Percentiles rank a stretch among this genome's conserved stretches.
These are phyloP conservation scores for Paratinospora sagittata DNA, from an alignment of 164 flowering plant genomes.

Conservation along the genomic window DNA sequence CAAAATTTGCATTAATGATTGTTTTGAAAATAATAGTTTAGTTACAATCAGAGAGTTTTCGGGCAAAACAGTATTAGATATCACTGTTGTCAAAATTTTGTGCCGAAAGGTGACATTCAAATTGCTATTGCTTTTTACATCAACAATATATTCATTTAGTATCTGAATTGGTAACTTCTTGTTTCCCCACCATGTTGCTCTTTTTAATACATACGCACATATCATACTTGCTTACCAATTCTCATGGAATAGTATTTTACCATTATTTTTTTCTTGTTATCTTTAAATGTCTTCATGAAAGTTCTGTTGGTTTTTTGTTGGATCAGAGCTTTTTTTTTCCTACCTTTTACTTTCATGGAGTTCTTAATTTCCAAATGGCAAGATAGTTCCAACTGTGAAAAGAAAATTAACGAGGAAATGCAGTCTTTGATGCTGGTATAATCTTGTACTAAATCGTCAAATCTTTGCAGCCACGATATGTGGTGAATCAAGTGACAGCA, in stretches of 20 bases:
- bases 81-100: background rate
- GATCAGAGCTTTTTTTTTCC: background rate
- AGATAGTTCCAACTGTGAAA: background rate
- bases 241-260: background rate
- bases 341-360: background rate
- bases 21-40: too few species aligned
- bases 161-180: too few species aligned
- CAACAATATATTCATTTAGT: too few species aligned
- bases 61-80: too few species aligned
- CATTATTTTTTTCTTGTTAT: too few species aligned
- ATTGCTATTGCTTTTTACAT: background rate
- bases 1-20: too few species aligned
- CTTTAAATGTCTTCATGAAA: background rate
- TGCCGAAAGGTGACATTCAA: background rate
- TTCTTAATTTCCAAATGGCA: background rate
- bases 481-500: slow-evolving; percentile 69
- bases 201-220: too few species aligned
- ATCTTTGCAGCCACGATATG: slow-evolving; percentile 56
- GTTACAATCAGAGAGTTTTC: too few species aligned
- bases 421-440: too few species aligned
- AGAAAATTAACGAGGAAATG: background rate
- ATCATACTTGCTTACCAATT: too few species aligned
- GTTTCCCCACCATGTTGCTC: too few species aligned
- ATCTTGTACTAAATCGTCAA: background rate
- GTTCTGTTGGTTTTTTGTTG: background rate